A percentile compares a stretch with the other conserved stretches of the same genome.
Evolutionary conservation across 2,329 filamentous ascomycete genomes (phyloP).

Genomic region (Pseudogymnoascus destructans): DNA sequence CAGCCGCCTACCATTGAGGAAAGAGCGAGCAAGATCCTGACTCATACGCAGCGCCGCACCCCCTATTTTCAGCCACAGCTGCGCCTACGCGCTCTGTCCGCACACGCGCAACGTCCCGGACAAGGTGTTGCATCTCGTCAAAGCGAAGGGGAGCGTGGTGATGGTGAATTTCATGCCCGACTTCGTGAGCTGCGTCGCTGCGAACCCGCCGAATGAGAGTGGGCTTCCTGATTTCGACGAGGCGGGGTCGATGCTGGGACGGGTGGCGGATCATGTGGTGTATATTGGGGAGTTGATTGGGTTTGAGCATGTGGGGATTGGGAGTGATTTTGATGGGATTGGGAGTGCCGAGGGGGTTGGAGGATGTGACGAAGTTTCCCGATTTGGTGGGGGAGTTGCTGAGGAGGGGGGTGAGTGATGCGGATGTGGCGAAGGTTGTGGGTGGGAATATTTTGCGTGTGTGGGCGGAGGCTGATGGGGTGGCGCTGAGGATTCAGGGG

Average conservation of each 20-base stretch:
- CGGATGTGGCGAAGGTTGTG: conserved; percentile 60
- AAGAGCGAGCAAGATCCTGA: conserved; percentile 32
- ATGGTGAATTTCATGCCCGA: conserved; percentile 84
- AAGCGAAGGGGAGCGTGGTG: conserved; percentile 58
- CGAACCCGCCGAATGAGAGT: conserved; percentile 40
- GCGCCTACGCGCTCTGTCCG: conserved; percentile 65
- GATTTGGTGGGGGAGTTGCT: conserved; percentile 65
- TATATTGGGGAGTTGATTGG: conserved; percentile 76
- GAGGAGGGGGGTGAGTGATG: conserved; percentile 57
- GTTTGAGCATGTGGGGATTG: conserved; percentile 76
- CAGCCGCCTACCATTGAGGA: conserved; percentile 20
- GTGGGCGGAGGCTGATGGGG: conserved; percentile 64
- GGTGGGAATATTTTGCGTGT: conserved; percentile 75
- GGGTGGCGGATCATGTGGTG: conserved; percentile 68
- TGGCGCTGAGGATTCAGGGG: conserved; percentile 53
- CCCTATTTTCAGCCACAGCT: conserved; percentile 81
- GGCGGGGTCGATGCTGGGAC: conserved; percentile 57
- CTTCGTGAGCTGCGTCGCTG: conserved; percentile 58
- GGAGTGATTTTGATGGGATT: conserved; percentile 83
- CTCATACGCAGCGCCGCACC: conserved; percentile 53
- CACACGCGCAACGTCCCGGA: conserved; percentile 88
- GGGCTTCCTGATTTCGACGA: conserved; percentile 57
- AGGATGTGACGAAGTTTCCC: conserved; percentile 77
- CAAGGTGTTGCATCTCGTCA: conserved; percentile 64
- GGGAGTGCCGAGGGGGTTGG: conserved; percentile 54